Conservation (phyloP, 352 stramenopile genomes). For the Phytophthora tubulina region DNA sequence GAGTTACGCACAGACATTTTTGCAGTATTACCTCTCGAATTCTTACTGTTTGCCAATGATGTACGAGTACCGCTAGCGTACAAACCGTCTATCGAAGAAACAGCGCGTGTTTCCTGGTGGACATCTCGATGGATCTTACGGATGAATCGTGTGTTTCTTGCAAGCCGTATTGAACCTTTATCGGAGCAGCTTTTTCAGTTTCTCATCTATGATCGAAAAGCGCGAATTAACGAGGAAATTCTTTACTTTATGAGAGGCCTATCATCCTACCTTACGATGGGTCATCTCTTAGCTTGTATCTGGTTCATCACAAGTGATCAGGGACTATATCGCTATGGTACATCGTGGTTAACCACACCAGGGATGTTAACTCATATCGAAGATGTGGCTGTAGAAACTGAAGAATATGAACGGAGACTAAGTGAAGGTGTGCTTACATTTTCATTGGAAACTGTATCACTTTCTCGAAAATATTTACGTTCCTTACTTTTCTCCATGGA, state of each 20-base stretch:
- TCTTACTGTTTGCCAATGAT: conserved; percentile 42
- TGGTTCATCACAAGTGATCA: conserved; percentile 65
- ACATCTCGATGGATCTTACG: conserved; percentile 54
- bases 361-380: conserved; percentile 57
- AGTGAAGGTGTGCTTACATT: conserved; percentile 10
- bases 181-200: conserved; percentile 70
- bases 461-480: conserved; percentile 70
- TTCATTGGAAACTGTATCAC: conserved; percentile 32
- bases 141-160: conserved; percentile 65
- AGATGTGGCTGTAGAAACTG: conserved; percentile 3
- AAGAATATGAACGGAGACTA: conserved; percentile 18
- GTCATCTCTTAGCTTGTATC: conserved; percentile 68
- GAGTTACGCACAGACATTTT: conserved; percentile 49
- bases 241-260: conserved; percentile 67
- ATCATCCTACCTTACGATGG: conserved; percentile 60
- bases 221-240: conserved; percentile 48
- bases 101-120: conserved; percentile 39
- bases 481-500: conserved; percentile 70
- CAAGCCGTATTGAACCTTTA: conserved; percentile 47
- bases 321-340: conserved; percentile 42
- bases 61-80: conserved; percentile 17
- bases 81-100: background rate
- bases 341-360: conserved; percentile 67
- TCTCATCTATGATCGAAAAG: conserved; percentile 63
- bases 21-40: conserved; percentile 61